Evolutionary conservation across 805 yeast genomes (phyloP), one percentile per base, ranked within the genome.

Genomic region (Yarrowia hollandica): DNA sequence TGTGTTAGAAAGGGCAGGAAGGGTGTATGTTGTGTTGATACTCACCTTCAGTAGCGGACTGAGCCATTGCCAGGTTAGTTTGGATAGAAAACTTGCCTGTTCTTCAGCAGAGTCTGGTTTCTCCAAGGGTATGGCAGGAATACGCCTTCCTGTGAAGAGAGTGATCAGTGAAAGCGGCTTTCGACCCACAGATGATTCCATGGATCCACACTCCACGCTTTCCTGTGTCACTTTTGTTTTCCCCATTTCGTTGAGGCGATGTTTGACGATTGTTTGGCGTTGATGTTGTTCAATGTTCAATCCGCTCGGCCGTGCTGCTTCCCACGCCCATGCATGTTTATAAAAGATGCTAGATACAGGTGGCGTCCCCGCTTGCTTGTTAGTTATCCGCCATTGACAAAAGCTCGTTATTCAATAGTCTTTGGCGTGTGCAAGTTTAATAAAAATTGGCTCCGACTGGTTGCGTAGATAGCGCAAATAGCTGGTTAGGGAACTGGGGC

Each of bases 21-120:
- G n/a, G 3, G 5, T 35, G 10, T 16, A 10, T 14, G 4, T 7
- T 2, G 19, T 22, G 28, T 6, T 25, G 14, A 3, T 44, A 48
- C 55, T 31, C 39, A 48, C 55, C 21, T 52, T 52, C 10, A 52
- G 23, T 44, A 52, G 19, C 9, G 58, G 58, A 19, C 44, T 35
- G 14, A 52, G 35, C 58, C 58, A 52, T 18, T 37, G 42, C 58
- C 58, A 52, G 25, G 58, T 52, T 18, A 52, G 11, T 26, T 26
- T 35, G 6, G 58, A 52, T 25, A 52, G 34, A 35, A 52, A 18
- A 1, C 26, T 10, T 26, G 58, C 58, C 6, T 15, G 22, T 16
- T 52, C 44, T 25, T 52, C 58, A 11, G 58, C 58, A 2, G 34
- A 23, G 9, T 52, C 58, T 6, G 58, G 58, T 12, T 52, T 52